phyloP scores from a whole-genome alignment of 371 early-diverging fungal species.

The Batkoa obscura region DNA sequence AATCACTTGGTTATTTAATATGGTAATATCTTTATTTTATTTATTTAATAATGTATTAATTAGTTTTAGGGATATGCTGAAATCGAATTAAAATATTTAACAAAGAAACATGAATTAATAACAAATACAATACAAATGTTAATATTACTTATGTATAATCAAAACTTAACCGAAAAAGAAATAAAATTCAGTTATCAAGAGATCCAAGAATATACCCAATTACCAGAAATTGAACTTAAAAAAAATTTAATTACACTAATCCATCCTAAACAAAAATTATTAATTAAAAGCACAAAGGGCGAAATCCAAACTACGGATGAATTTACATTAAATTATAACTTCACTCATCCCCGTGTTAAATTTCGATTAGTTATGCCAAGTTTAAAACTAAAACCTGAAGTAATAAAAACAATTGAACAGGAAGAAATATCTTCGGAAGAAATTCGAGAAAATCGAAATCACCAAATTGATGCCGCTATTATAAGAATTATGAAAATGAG shows the following conservation, averaged over 20 bases:
- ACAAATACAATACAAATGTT: slow-evolving; percentile 70
- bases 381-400: slow-evolving; percentile 65
- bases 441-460: slow-evolving; percentile 67
- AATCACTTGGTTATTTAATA: slow-evolving; percentile 65
- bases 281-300: no score
- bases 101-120: slow-evolving; percentile 56
- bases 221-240: no score
- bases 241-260: no score
- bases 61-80: slow-evolving; percentile 53
- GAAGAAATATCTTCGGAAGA: slow-evolving; percentile 56
- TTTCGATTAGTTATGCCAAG: no score
- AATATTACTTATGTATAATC: slow-evolving; percentile 45
- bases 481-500: slow-evolving; percentile 78
- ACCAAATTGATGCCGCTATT: slow-evolving; percentile 66
- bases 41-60: neutral
- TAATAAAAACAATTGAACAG: slow-evolving; percentile 57
- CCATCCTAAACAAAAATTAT: no score
- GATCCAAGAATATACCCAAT: no score
- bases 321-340: no score
- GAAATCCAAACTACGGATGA: no score
- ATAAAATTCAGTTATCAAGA: no score
- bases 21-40: slow-evolving; percentile 27
- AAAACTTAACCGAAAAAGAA: no score
- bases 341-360: no score
- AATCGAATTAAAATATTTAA: slow-evolving; percentile 49